Percentiles rank a stretch among this genome's conserved stretches.
phyloP scores from a whole-genome alignment of 2,329 filamentous ascomycete genomes.

The Arthrobotrys entomopaga region DNA sequence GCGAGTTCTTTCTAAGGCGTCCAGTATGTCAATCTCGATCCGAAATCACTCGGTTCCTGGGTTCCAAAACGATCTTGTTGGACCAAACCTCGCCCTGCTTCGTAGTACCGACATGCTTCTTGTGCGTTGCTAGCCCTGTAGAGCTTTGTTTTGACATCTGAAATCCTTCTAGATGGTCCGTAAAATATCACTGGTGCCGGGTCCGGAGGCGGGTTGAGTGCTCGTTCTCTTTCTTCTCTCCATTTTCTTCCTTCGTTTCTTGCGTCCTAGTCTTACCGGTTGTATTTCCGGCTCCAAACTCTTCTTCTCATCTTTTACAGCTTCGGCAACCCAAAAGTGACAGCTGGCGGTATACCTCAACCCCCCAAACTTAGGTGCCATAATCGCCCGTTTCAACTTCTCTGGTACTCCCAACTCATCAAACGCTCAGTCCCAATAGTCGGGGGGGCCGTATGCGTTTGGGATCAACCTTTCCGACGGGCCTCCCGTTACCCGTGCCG shows the following conservation, averaged over 20 bases:
- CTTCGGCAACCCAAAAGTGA: neutral
- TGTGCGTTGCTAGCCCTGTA: neutral
- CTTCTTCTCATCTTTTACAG: neutral
- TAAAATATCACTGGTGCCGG: no score
- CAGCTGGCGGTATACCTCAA: slow-evolving; percentile 7
- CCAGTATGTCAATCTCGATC: slow-evolving; percentile 14
- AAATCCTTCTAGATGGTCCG: neutral
- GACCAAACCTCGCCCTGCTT: neutral
- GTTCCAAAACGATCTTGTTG: neutral
- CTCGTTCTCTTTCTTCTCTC: no score
- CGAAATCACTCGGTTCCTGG: slow-evolving; percentile 6
- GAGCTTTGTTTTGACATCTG: neutral
- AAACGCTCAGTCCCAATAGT: neutral
- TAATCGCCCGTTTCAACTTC: neutral
- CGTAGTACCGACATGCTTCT: neutral
- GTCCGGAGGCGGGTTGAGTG: no score
- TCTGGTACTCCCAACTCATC: neutral
- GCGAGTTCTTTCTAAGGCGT: slow-evolving; percentile 21
- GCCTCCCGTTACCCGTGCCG: neutral
- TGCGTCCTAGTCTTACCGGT: no score
- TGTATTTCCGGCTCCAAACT: no score
- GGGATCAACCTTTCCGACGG: neutral
- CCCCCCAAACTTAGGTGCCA: neutral
- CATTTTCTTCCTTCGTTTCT: no score
- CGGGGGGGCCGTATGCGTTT: neutral